Percentiles rank a stretch among this genome's conserved stretches.
Evolutionary conservation across 2,329 filamentous ascomycete genomes (phyloP).

Genomic region (Nothopassalora personata): DNA sequence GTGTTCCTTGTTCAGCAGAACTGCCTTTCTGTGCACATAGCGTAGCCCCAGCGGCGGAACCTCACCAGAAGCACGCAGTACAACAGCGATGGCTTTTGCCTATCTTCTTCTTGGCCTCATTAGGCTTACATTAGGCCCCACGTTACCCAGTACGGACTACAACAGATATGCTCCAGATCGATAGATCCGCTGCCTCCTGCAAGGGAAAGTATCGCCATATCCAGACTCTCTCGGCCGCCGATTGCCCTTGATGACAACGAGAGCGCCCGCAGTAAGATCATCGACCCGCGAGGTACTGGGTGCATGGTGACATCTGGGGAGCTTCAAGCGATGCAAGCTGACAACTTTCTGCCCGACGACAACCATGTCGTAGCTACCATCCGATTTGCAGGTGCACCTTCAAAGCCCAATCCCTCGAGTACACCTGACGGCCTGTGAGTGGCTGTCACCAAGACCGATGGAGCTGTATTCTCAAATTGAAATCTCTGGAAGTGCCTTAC

Average conservation of each 20-base stretch:
- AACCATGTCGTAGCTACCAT: conserved; percentile 39
- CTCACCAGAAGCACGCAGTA: not conserved
- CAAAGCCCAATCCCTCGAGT: conserved; percentile 36
- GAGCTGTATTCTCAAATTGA: conserved; percentile 39
- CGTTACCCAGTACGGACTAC: not conserved
- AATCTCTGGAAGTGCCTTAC: conserved; percentile 47
- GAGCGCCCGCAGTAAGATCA: conserved; percentile 32
- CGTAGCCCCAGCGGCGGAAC: not conserved
- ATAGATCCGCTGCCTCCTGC: not conserved
- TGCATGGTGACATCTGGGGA: conserved; percentile 31
- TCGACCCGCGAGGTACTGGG: conserved; percentile 37
- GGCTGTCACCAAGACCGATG: conserved; percentile 42
- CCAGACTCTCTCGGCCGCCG: conserved; percentile 37
- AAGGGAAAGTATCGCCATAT: conserved; percentile 35
- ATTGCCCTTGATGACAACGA: conserved; percentile 20
- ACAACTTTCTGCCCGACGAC: conserved; percentile 40
- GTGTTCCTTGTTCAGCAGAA: not conserved
- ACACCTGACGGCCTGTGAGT: conserved; percentile 42
- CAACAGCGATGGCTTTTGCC: not conserved
- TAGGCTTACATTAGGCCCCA: not conserved
- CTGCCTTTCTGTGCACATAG: not conserved
- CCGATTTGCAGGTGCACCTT: conserved; percentile 42
- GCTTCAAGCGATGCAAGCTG: conserved; percentile 22
- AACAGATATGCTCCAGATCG: not conserved
- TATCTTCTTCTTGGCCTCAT: not conserved